A percentile compares a stretch with the other conserved stretches of the same genome.
Conservation (phyloP, 495 filamentous ascomycete genomes). For the Penicillium fimorum region DNA sequence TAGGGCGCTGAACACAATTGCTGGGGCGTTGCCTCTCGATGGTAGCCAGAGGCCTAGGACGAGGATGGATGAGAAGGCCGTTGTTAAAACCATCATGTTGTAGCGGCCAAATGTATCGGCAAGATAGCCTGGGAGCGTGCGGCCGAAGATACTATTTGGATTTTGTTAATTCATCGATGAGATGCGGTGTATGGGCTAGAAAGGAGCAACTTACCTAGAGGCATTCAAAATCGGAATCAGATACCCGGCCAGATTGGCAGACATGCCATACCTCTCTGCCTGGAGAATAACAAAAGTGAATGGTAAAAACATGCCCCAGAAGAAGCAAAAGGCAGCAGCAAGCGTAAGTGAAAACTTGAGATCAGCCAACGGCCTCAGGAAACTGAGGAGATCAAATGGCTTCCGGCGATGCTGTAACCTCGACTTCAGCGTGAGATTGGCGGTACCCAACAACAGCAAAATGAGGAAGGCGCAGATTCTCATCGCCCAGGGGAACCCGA, state of each 20-base stretch:
- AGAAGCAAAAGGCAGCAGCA: constrained; percentile 59
- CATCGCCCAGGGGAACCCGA: constrained; percentile 76
- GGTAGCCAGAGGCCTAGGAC: constrained; percentile 71
- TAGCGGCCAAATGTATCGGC: constrained; percentile 72
- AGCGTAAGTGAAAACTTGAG: constrained; percentile 50
- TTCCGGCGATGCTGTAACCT: constrained; percentile 59
- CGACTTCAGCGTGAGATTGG: constrained; percentile 63
- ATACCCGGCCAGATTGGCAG: constrained; percentile 55
- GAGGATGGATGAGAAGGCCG: constrained; percentile 58
- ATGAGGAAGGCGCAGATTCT: constrained; percentile 68
- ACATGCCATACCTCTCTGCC: constrained; percentile 60
- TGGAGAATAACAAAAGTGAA: constrained; percentile 69
- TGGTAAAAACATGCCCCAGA: constrained; percentile 70
- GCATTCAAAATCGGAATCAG: constrained; percentile 72
- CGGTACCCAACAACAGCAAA: constrained; percentile 58
- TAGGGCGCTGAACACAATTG: constrained; percentile 62
- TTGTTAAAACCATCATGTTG: constrained; percentile 68
- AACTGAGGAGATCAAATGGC: constrained; percentile 53
- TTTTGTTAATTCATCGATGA: neutral
- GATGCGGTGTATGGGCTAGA: neutral
- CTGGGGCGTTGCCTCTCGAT: constrained; percentile 54
- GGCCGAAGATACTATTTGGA: constrained; percentile 59
- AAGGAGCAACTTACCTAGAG: constrained; percentile 44
- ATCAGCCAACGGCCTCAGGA: constrained; percentile 60
- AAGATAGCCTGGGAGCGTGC: constrained; percentile 67